Evolutionary conservation across 306 rosid genomes (phyloP).

Genomic region (Vigna unguiculata): DNA sequence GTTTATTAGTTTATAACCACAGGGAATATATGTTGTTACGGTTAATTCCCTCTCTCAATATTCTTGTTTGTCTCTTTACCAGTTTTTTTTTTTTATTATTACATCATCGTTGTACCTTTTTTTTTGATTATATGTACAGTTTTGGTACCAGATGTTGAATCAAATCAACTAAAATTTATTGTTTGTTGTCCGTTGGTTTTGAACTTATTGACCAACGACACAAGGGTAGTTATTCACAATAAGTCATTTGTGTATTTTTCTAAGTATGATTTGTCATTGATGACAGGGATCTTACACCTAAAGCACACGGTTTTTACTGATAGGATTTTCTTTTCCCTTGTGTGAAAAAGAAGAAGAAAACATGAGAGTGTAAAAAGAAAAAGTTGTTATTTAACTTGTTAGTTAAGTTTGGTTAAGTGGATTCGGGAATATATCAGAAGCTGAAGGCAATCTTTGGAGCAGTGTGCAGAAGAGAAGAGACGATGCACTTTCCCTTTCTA

Average conservation of each 20-base stretch:
- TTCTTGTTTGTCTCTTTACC: constrained; percentile 31
- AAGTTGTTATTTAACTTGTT: neutral
- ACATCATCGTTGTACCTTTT: neutral
- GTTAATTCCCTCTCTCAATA: constrained; percentile 25
- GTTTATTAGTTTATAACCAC: constrained; percentile 15
- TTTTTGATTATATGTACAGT: constrained; percentile 16
- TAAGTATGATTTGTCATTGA: neutral
- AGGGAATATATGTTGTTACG: constrained; percentile 29
- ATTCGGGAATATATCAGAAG: constrained; percentile 38
- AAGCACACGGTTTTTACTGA: neutral
- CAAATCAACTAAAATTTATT: neutral
- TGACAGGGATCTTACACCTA: neutral
- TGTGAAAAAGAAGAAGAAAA: no score
- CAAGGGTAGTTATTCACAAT: no score
- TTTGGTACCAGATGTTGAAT: neutral
- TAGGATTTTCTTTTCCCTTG: no score
- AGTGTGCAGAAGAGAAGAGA: constrained; percentile 13
- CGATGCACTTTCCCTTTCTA: constrained; percentile 41
- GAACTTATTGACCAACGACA: constrained; percentile 15
- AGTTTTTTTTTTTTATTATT: constrained; percentile 20
- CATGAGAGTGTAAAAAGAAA: no score
- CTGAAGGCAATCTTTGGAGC: constrained; percentile 19
- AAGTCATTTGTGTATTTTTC: neutral
- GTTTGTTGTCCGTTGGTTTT: constrained; percentile 6
- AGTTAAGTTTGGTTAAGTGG: constrained; percentile 4